Conservation (phyloP, 2,329 filamentous ascomycete species). For the Colletotrichum sp. region DNA sequence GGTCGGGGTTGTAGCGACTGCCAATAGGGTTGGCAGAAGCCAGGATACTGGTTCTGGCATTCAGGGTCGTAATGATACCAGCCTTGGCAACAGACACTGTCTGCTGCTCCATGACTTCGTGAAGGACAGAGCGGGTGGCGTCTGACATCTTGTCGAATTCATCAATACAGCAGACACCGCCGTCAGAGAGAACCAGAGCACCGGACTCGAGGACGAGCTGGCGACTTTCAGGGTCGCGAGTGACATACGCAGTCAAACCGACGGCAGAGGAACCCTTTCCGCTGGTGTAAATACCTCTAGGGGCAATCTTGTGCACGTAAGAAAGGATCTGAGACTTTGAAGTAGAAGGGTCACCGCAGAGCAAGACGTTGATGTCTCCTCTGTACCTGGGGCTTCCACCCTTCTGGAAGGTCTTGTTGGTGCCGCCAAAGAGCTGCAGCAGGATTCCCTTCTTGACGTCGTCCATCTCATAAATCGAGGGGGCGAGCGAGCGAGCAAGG, state of each 20-base stretch:
- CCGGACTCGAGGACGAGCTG: slow-evolving; percentile 83
- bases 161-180: slow-evolving; percentile 84
- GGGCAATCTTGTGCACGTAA: slow-evolving; percentile 97
- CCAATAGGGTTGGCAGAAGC: slow-evolving; percentile 98
- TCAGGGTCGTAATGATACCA: slow-evolving; percentile 95
- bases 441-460: slow-evolving; percentile 99
- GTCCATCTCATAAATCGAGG: slow-evolving; percentile 96
- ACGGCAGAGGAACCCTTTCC: slow-evolving; percentile 83
- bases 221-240: slow-evolving; percentile 78
- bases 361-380: slow-evolving; percentile 95
- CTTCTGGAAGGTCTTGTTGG: slow-evolving; percentile 97
- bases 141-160: slow-evolving; percentile 90
- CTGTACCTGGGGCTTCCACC: slow-evolving; percentile 94
- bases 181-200: slow-evolving; percentile 78
- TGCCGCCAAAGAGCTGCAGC: slow-evolving; percentile 94
- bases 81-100: slow-evolving; percentile 87
- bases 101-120: slow-evolving; percentile 90
- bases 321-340: slow-evolving; percentile 93
- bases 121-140: slow-evolving; percentile 76
- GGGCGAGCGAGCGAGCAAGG: slow-evolving; percentile 86
- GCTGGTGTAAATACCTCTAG: slow-evolving; percentile 82
- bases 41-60: slow-evolving; percentile 92
- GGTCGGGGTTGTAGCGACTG: slow-evolving; percentile 94
- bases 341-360: slow-evolving; percentile 96
- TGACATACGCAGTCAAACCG: slow-evolving; percentile 81